Evolutionary conservation across 768 basidiomycete species (phyloP).

Genomic region (Panus rudis): DNA sequence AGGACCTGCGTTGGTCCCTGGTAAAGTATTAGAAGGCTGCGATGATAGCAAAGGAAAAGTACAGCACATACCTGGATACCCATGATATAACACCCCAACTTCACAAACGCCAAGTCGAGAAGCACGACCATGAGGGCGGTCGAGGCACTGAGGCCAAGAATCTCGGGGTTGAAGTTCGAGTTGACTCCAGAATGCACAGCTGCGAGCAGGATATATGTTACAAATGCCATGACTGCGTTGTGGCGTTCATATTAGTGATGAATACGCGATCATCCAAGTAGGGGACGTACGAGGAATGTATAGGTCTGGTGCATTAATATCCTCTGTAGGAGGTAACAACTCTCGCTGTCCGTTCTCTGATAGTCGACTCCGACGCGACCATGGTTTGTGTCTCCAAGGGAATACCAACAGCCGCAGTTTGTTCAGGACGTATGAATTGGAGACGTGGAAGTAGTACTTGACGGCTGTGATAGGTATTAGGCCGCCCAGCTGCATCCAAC

Average conservation of each 20-base stretch:
- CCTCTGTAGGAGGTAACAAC: conserved; percentile 86
- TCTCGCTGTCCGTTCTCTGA: conserved; percentile 63
- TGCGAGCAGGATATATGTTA: conserved; percentile 89
- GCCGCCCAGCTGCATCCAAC: conserved; percentile 59
- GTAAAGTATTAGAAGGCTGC: background rate
- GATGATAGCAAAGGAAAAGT: background rate
- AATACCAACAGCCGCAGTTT: conserved; percentile 88
- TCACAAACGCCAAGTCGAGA: conserved; percentile 84
- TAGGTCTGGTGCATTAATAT: conserved; percentile 92
- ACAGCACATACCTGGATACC: conserved; percentile 46
- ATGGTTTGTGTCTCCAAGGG: conserved; percentile 90
- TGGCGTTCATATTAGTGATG: too few species aligned
- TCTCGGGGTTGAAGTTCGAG: conserved; percentile 78
- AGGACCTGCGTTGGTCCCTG: conserved; percentile 62
- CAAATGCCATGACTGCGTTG: conserved; percentile 80
- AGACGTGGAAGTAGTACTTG: conserved; percentile 93
- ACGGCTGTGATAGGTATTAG: conserved; percentile 69
- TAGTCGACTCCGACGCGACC: conserved; percentile 64
- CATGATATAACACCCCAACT: conserved; percentile 88
- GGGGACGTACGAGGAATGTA: conserved; percentile 78
- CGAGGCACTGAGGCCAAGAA: conserved; percentile 81
- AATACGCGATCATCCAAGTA: background rate
- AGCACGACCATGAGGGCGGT: conserved; percentile 80
- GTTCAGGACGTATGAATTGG: conserved; percentile 88
- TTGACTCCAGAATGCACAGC: conserved; percentile 81